Base-by-base conservation (phyloP, 1,284 basidiomycete species). In the Cutaneotrichosporon sp. region DNA sequence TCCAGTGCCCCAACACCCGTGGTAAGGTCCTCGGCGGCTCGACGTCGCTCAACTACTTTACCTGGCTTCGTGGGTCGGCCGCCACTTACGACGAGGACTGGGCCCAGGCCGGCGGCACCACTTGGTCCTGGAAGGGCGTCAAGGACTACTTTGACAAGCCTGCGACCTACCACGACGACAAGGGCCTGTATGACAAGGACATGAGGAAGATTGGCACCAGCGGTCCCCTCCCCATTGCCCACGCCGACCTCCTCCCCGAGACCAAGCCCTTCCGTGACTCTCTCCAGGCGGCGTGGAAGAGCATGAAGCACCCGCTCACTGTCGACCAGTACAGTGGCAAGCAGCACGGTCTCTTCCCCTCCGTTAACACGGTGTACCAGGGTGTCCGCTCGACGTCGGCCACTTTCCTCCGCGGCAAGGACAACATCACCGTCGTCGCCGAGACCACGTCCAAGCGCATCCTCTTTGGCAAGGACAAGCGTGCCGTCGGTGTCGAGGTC, bases 1-100 rank as follows among this genome's bases (percentile, higher is more conserved):
- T 55, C 26, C 49, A 55, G 49, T 48, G 50, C 36, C 54, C 49
- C 41, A 55, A 55, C 21, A 41, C 49, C 1, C 68, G 80, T 22
- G 82, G 82, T 1, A 81, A 80, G 64, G 81, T 81, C 0, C 76
- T 85, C 3, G 83, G 83, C 26, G 83, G 83, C 1, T 77, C 78
- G 43, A 78, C 80, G 34, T 81, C 81, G 1, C 81, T 84, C 66
- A 84, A 84, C 61, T 82, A 82, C 26, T 81, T 73, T 10, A 72
- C 77, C 5, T 84, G 80, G 74, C 83, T 81, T n/a, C 78, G 82
- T 14, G 83, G 80, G 4, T 61, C 77, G 14, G 76, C 76, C 14
- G 79, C 77, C 2, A 82, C 84, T 61, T 83, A 82, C 59, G 47
- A 54, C 43, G 80, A 84, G 59, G 75, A 80, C 1, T 79, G 79